These are phyloP conservation scores for Parathielavia hyrcaniae DNA, from an alignment of 495 filamentous ascomycete species.

Conservation along the genomic window DNA sequence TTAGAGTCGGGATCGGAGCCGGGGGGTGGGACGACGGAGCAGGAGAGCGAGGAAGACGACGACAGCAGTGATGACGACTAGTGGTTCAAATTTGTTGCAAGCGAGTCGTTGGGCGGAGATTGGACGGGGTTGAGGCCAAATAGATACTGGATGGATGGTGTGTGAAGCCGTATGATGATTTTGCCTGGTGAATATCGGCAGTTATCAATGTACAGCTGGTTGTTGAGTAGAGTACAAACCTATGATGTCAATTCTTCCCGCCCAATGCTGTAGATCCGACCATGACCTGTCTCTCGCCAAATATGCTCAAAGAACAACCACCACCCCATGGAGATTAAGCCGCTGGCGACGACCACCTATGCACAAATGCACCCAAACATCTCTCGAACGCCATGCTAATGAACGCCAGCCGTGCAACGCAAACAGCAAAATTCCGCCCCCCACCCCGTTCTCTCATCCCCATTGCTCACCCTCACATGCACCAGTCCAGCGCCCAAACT, in stretches of 20 bases:
- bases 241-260: too few species aligned
- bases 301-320: background rate
- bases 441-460: background rate
- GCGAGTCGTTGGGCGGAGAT: too few species aligned
- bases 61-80: conserved; percentile 18
- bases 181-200: too few species aligned
- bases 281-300: background rate
- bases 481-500: background rate
- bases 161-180: too few species aligned
- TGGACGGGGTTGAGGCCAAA: too few species aligned
- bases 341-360: background rate
- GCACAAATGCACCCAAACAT: background rate
- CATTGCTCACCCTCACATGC: background rate
- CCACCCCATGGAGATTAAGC: too few species aligned
- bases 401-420: conserved; percentile 1
- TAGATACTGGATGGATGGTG: too few species aligned
- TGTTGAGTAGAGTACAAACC: too few species aligned
- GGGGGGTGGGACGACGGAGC: conserved; percentile 3
- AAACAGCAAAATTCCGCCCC: background rate
- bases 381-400: conserved; percentile 6
- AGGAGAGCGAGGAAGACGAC: conserved; percentile 14
- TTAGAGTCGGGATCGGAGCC: conserved; percentile 9
- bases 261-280: too few species aligned
- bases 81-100: background rate
- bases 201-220: too few species aligned